A percentile compares a stretch with the other conserved stretches of the same genome.
Conservation (phyloP, 805 yeast species). For the Kuraishia capsulata region DNA sequence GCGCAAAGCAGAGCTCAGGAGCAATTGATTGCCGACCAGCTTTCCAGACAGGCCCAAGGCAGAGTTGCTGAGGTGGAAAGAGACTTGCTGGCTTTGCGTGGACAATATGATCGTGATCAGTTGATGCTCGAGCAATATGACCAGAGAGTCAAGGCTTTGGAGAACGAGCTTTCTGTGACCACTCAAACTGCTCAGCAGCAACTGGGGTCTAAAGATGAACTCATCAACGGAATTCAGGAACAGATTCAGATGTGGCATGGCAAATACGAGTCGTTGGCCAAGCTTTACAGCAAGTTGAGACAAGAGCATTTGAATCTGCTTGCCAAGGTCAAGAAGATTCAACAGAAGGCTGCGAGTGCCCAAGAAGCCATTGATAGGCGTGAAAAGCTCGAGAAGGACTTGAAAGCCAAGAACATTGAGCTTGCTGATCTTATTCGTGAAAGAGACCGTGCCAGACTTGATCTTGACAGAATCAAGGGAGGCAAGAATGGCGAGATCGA, state of each 20-base stretch:
- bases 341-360: constrained; percentile 80
- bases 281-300: constrained; percentile 81
- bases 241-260: constrained; percentile 73
- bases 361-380: constrained; percentile 83
- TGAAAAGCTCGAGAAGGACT: constrained; percentile 72
- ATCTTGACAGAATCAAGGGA: constrained; percentile 62
- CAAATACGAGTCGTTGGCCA: constrained; percentile 85
- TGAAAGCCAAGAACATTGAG: constrained; percentile 79
- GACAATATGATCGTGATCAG: constrained; percentile 83
- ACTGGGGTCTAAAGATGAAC: constrained; percentile 67
- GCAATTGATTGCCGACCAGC: constrained; percentile 55
- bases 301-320: constrained; percentile 82
- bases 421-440: constrained; percentile 84
- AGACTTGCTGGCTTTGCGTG: constrained; percentile 63
- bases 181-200: constrained; percentile 64
- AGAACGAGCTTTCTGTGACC: constrained; percentile 55
- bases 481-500: constrained; percentile 59
- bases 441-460: constrained; percentile 81
- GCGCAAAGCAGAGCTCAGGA: constrained; percentile 67
- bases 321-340: constrained; percentile 69
- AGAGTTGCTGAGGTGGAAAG: constrained; percentile 75
- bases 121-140: constrained; percentile 80
- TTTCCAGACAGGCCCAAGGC: constrained; percentile 68
- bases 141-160: constrained; percentile 71
- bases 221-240: constrained; percentile 56